These are phyloP conservation scores for Bondarzewia mesenterica DNA, from an alignment of 1,284 basidiomycete species.

Conservation along the genomic window DNA sequence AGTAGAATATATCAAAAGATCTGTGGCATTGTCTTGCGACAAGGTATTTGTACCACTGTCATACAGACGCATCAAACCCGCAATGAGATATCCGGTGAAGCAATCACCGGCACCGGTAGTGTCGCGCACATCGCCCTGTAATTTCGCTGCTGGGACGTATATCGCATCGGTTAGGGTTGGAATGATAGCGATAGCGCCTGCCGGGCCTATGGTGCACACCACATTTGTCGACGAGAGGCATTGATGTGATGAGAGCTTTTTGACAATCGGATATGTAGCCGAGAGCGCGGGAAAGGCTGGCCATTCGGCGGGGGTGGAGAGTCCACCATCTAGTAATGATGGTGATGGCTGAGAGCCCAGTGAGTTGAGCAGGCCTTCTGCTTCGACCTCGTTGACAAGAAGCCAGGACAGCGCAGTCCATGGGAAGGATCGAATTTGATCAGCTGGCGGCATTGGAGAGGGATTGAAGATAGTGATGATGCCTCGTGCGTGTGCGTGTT, in stretches of 20 bases:
- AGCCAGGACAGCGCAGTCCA: conserved; percentile 46
- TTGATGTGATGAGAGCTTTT: conserved; percentile 9
- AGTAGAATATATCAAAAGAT: conserved; percentile 30
- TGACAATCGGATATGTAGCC: conserved; percentile 10
- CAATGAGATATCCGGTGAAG: conserved; percentile 50
- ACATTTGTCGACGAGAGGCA: conserved; percentile 24
- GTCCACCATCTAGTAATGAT: background rate
- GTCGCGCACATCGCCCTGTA: conserved; percentile 34
- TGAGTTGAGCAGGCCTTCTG: conserved; percentile 26
- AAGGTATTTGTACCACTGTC: conserved; percentile 16
- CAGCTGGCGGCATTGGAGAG: conserved; percentile 37
- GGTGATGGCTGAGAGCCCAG: background rate
- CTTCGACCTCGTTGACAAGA: conserved; percentile 47
- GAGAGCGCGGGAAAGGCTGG: background rate
- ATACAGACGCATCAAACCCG: conserved; percentile 37
- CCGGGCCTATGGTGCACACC: conserved; percentile 45
- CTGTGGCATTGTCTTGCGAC: conserved; percentile 21
- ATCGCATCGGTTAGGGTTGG: conserved; percentile 19
- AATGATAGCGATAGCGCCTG: conserved; percentile 34
- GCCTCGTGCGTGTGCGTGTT: conserved; percentile 11
- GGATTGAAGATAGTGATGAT: conserved; percentile 41
- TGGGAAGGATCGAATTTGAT: conserved; percentile 30
- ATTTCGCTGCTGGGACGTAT: conserved; percentile 35
- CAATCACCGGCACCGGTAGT: conserved; percentile 57
- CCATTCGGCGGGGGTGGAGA: background rate